Conservation (phyloP, 192 early-diverging fungal species). For the Rhizoclosmatium sp. region DNA sequence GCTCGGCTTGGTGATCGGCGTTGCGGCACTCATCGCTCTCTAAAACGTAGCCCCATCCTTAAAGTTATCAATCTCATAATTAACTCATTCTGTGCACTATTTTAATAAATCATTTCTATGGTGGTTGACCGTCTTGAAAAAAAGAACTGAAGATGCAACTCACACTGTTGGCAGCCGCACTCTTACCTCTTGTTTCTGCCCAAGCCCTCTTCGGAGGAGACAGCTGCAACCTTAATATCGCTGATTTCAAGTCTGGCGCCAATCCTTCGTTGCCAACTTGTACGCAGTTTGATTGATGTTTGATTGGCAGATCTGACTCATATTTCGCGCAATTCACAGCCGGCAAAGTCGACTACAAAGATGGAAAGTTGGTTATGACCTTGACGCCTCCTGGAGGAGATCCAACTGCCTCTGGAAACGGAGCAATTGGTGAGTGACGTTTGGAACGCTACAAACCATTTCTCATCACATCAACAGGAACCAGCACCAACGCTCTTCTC, state of each 20-base stretch:
- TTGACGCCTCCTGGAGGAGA: constrained; percentile 13
- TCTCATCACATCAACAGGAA: not conserved
- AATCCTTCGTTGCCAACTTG: not conserved
- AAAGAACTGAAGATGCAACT: too few relatives aligned
- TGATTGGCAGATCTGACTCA: not conserved
- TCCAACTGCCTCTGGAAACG: not conserved
- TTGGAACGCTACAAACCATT: not conserved
- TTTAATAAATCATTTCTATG: too few relatives aligned
- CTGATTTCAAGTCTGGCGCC: constrained; percentile 13
- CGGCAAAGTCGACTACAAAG: constrained; percentile 14
- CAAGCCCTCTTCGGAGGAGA: constrained; percentile 14
- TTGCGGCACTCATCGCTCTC: too few relatives aligned
- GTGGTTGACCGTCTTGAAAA: too few relatives aligned
- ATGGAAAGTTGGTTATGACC: constrained; percentile 15
- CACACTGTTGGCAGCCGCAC: not conserved
- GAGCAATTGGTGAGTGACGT: not conserved
- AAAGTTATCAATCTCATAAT: too few relatives aligned
- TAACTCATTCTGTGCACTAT: too few relatives aligned
- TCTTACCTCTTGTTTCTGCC: not conserved
- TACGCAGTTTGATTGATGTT: not conserved
- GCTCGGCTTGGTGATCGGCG: too few relatives aligned
- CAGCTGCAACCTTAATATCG: constrained; percentile 13
- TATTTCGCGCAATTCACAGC: not conserved
- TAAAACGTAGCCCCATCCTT: too few relatives aligned
- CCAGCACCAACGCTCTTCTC: constrained; percentile 8